These are phyloP conservation scores for Pestalotiopsis sp. DNA, from an alignment of 2,329 filamentous ascomycete genomes.

Conservation along the genomic window DNA sequence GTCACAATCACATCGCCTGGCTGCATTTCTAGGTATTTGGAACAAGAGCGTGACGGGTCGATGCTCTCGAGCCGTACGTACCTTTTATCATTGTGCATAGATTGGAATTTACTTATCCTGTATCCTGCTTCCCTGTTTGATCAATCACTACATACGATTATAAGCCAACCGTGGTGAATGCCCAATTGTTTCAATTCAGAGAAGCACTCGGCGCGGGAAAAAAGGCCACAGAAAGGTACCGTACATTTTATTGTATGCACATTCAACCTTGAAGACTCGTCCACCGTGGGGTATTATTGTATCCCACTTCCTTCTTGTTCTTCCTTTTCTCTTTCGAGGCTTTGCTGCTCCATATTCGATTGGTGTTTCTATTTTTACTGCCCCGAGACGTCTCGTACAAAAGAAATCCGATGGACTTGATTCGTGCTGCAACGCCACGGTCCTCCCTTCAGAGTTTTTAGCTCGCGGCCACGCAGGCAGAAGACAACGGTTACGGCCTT, in stretches of 20 bases:
- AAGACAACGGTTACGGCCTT: no score
- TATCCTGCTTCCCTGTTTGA: no score
- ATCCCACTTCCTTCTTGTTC: not conserved
- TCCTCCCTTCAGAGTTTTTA: not conserved
- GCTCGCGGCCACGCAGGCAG: not conserved
- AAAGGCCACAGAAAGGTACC: not conserved
- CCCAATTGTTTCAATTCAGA: no score
- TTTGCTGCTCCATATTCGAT: not conserved
- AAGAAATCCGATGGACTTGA: not conserved
- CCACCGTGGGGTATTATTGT: not conserved
- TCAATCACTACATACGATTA: no score
- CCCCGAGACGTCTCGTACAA: not conserved
- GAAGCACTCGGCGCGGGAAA: not conserved
- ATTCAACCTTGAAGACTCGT: not conserved
- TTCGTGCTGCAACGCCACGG: not conserved
- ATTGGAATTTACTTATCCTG: no score
- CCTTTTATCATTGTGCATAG: no score
- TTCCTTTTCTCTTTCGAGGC: not conserved
- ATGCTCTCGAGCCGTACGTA: no score
- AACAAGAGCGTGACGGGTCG: no score
- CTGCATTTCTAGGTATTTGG: no score
- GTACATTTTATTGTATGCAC: not conserved
- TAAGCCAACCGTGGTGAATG: no score
- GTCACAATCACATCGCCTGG: no score
- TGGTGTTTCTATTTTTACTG: not conserved